Evolutionary conservation across 495 filamentous ascomycete genomes (phyloP).

Genomic region (Xylaria grammica): DNA sequence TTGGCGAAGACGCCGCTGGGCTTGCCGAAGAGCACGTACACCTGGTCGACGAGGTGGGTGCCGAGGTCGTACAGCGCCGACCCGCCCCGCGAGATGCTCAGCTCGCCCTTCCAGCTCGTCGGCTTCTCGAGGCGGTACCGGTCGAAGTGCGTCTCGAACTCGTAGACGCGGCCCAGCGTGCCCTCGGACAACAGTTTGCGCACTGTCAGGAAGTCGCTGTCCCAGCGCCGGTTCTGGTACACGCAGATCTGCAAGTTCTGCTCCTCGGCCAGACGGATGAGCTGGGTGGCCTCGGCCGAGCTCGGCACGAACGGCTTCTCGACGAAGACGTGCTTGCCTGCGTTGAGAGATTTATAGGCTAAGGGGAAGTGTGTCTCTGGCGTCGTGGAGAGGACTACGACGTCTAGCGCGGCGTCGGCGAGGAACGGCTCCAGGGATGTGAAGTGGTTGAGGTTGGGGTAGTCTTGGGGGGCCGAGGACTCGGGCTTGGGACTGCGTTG

Average conservation of each 20-base stretch:
- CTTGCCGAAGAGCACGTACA: slow-evolving; percentile 75
- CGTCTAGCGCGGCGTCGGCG: slow-evolving; percentile 66
- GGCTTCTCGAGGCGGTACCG: slow-evolving; percentile 66
- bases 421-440: slow-evolving; percentile 66
- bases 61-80: slow-evolving; percentile 84
- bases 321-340: slow-evolving; percentile 82
- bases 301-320: slow-evolving; percentile 91
- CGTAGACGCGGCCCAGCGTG: slow-evolving; percentile 70
- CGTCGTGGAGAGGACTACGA: slow-evolving; percentile 76
- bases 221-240: slow-evolving; percentile 88
- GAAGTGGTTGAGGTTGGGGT: slow-evolving; percentile 69
- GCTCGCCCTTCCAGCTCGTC: slow-evolving; percentile 70
- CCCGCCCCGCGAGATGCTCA: slow-evolving; percentile 65
- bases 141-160: slow-evolving; percentile 87
- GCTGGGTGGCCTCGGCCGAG: slow-evolving; percentile 69
- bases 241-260: slow-evolving; percentile 71
- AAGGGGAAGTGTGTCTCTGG: slow-evolving; percentile 77
- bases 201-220: slow-evolving; percentile 83
- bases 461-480: slow-evolving; percentile 67
- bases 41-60: slow-evolving; percentile 83
- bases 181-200: slow-evolving; percentile 61
- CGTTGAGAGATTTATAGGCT: slow-evolving; percentile 67
- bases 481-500: slow-evolving; percentile 59
- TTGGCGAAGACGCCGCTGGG: slow-evolving; percentile 72
- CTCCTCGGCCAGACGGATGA: slow-evolving; percentile 68